Base-by-base conservation (phyloP, 2,329 filamentous ascomycete genomes). In the Fonsecaea monophora region DNA sequence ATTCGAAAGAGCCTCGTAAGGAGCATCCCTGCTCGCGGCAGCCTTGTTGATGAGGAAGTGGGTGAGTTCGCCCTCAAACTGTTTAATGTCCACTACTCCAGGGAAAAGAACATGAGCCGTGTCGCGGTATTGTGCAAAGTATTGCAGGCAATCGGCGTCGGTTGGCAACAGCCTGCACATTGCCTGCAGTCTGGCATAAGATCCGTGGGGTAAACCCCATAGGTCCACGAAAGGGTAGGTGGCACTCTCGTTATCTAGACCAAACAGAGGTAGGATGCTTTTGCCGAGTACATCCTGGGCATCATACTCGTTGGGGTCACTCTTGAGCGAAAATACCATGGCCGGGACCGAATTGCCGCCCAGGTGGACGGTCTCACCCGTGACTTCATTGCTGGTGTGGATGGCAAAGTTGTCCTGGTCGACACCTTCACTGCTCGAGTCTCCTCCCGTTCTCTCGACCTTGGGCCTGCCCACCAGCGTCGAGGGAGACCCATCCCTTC, bases 181-280 rank as follows among this genome's bases (percentile, higher is more conserved):
- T 61, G 87, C 85, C 60, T 80, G 82, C 4, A 86, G 81, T 70
- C 86, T 82, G 65, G 84, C 81, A 3, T 84, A 78, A 0, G 85
- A 86, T 61, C 84, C 85, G 63, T 87, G 85, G 32, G 59, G 59
- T 2, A 85, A 84, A 3, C 86, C 86, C 86, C 86, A 88, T 1
- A 89, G 77, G 72, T 88, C 86, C 21, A 88, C 85, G 71, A 89
- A 89, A 8, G 86, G 86, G 72, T 88, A 89, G 10, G 86, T 88
- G 4, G 86, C 85, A 40, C 83, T 85, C 71, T 88, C 86, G 70
- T 88, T 88, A 72, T 88, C 86, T 34, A 89, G 79, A 2, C 86
- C 86, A 65, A 89, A 82, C 61, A 88, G 84, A 0, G 86, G 86
- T 38, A 89, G 75, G 69, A 88, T 86, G 53, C 84, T 86, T 70